These are phyloP conservation scores for Pulveroboletus sp. DNA, from an alignment of 1,284 basidiomycete genomes.

Conservation along the genomic window DNA sequence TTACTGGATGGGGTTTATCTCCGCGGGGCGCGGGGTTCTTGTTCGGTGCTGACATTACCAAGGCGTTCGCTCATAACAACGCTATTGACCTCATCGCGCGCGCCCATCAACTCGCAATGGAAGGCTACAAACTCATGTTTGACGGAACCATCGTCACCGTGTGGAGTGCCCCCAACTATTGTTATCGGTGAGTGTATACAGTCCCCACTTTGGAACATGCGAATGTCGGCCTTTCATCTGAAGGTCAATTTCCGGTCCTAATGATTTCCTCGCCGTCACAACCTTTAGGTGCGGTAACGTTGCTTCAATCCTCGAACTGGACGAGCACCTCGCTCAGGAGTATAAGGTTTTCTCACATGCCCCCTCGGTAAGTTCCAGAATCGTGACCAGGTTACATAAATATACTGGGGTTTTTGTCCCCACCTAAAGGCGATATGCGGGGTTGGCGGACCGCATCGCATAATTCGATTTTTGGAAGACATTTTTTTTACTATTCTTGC, in stretches of 20 bases:
- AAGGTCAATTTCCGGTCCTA: conserved; percentile 25
- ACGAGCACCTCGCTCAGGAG: conserved; percentile 87
- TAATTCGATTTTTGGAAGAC: not conserved
- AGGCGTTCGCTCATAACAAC: conserved; percentile 88
- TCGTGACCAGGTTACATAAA: conserved; percentile 9
- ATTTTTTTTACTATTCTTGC: conserved; percentile 3
- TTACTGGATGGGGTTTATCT: conserved; percentile 94
- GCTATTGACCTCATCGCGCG: conserved; percentile 94
- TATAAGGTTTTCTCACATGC: conserved; percentile 91
- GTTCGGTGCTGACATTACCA: conserved; percentile 92
- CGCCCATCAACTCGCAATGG: conserved; percentile 98
- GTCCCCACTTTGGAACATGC: conserved; percentile 16
- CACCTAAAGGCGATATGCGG: conserved; percentile 36
- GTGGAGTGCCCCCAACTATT: conserved; percentile 99
- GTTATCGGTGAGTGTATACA: conserved; percentile 72
- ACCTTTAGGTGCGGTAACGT: conserved; percentile 84
- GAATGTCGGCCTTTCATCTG: conserved; percentile 28
- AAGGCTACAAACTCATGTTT: conserved; percentile 99
- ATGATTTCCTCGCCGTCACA: conserved; percentile 12
- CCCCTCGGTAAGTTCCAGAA: conserved; percentile 53
- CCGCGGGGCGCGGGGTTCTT: conserved; percentile 95
- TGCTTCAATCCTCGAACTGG: conserved; percentile 88
- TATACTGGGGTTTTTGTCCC: conserved; percentile 30
- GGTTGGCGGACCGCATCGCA: conserved; percentile 15
- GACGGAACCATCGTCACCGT: conserved; percentile 95